These are phyloP conservation scores for Diaporthe capsici DNA, from an alignment of 2,329 filamentous ascomycete species.

Conservation along the genomic window DNA sequence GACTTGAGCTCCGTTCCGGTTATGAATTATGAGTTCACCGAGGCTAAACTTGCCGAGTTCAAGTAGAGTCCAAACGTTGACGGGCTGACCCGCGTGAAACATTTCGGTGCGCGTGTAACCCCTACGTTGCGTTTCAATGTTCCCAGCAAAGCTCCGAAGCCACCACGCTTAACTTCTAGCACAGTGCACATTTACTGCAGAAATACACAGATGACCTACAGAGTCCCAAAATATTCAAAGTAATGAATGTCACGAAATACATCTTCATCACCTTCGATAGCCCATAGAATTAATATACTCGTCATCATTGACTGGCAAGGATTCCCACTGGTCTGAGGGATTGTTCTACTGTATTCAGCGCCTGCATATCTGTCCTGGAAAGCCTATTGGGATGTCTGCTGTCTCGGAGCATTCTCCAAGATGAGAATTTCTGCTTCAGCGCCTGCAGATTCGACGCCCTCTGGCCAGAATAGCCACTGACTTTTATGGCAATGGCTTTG, in stretches of 20 bases:
- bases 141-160: background rate
- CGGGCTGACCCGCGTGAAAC: slow-evolving; percentile 13
- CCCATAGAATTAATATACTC: background rate
- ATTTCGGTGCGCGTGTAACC: slow-evolving; percentile 6
- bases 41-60: background rate
- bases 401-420: background rate
- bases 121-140: background rate
- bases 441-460: too few relatives aligned
- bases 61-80: background rate
- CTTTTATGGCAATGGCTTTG: background rate
- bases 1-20: background rate
- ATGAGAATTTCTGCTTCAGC: background rate
- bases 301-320: background rate
- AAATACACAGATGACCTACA: background rate
- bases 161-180: background rate
- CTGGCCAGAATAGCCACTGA: background rate
- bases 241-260: background rate
- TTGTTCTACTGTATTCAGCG: background rate
- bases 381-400: background rate
- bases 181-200: background rate
- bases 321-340: background rate
- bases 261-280: background rate
- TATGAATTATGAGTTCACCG: background rate
- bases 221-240: background rate
- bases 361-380: background rate